Conservation (phyloP, 2,329 filamentous ascomycete species). For the Hymenoscyphus repandus region DNA sequence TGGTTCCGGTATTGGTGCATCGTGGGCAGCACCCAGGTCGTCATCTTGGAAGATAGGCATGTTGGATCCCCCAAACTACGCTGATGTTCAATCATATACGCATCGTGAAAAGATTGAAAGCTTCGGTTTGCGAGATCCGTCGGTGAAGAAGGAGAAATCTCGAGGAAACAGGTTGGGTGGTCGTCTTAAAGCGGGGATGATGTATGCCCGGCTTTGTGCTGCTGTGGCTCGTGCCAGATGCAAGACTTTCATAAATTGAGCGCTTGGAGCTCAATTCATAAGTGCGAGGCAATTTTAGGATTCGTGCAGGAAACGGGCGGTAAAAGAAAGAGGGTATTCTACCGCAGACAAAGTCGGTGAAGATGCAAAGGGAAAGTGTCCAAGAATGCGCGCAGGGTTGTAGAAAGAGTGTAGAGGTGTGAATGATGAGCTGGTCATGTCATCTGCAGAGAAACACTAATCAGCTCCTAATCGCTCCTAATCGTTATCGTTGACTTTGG, state of each 20-base stretch:
- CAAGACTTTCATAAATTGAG: constrained; percentile 16
- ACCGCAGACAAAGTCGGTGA: constrained; percentile 2
- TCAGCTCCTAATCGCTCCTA: too few species aligned
- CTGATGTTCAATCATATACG: constrained; percentile 14
- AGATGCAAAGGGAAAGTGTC: neutral
- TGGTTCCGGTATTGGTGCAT: constrained; percentile 15
- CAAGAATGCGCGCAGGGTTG: neutral
- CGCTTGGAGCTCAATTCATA: constrained; percentile 1
- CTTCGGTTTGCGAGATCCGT: constrained; percentile 1
- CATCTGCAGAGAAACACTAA: too few species aligned
- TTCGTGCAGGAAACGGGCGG: neutral
- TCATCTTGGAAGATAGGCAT: constrained; percentile 57
- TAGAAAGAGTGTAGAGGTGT: too few species aligned
- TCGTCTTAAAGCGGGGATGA: constrained; percentile 19
- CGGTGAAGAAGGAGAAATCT: constrained; percentile 9
- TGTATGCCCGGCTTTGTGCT: constrained; percentile 3
- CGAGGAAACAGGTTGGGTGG: constrained; percentile 4
- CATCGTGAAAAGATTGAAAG: constrained; percentile 17
- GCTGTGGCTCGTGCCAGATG: constrained; percentile 7
- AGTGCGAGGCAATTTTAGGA: neutral
- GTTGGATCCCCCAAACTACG: constrained; percentile 19
- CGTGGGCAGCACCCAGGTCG: constrained; percentile 35
- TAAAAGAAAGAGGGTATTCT: neutral
- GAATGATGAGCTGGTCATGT: too few species aligned
- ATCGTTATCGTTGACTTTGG: too few species aligned